These are phyloP conservation scores for Oryza australiensis DNA, from an alignment of 176 grass and related monocot genomes.

Conservation along the genomic window DNA sequence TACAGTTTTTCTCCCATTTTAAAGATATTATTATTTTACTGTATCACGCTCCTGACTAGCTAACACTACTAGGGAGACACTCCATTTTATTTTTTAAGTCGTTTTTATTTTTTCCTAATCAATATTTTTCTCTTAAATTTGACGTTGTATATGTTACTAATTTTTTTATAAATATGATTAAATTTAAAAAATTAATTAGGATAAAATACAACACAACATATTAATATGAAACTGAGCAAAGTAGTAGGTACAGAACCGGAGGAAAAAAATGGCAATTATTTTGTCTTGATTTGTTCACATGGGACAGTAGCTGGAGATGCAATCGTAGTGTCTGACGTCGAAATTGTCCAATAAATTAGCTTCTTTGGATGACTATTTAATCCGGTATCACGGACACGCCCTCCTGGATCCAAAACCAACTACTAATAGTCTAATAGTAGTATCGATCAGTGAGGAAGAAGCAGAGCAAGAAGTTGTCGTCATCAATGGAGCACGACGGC, in stretches of 20 bases:
- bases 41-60: not conserved
- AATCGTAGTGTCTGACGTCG: not conserved
- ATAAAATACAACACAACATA: too few relatives aligned
- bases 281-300: not conserved
- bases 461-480: not conserved
- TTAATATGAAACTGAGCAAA: too few relatives aligned
- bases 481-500: slow-evolving; percentile 13
- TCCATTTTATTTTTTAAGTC: too few relatives aligned
- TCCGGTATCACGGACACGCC: not conserved
- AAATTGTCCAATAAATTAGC: not conserved
- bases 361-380: not conserved
- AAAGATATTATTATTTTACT: not conserved
- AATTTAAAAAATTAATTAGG: too few relatives aligned
- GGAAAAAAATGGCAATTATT: not conserved
- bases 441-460: not conserved
- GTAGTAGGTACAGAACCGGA: too few relatives aligned
- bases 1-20: not conserved
- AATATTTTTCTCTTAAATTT: too few relatives aligned
- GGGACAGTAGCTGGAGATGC: not conserved
- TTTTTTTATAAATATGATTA: too few relatives aligned
- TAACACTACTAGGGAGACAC: too few relatives aligned
- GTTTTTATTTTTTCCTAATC: too few relatives aligned
- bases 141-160: too few relatives aligned
- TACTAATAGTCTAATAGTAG: not conserved
- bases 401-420: not conserved